phyloP scores from a whole-genome alignment of 2,329 filamentous ascomycete genomes.

The Pseudonectria foliicola region DNA sequence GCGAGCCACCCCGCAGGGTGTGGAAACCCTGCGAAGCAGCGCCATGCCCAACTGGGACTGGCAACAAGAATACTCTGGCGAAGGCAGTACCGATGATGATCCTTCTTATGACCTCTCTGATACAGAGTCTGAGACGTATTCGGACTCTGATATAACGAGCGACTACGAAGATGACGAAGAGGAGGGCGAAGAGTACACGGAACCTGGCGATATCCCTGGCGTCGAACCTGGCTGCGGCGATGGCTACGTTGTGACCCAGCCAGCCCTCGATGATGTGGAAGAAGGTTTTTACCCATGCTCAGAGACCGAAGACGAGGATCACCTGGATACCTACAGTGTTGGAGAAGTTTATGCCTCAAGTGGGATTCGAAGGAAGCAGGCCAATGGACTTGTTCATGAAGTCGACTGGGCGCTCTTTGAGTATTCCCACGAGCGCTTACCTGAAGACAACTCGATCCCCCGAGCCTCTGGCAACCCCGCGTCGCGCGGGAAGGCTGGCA shows the following conservation, averaged over 20 bases:
- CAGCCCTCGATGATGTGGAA: slow-evolving; percentile 79
- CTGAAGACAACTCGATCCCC: slow-evolving; percentile 65
- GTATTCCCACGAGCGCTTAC: slow-evolving; percentile 63
- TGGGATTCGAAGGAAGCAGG: slow-evolving; percentile 70
- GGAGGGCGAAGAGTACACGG: slow-evolving; percentile 45
- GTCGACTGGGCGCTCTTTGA: slow-evolving; percentile 93
- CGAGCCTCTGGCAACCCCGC: slow-evolving; percentile 10
- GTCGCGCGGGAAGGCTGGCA: slow-evolving; percentile 4
- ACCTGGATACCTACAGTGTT: slow-evolving; percentile 72
- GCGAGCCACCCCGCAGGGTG: slow-evolving; percentile 28
- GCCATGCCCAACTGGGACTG: slow-evolving; percentile 33
- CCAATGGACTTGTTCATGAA: slow-evolving; percentile 71
- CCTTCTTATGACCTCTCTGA: slow-evolving; percentile 57
- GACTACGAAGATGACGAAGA: slow-evolving; percentile 43
- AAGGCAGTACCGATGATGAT: slow-evolving; percentile 44
- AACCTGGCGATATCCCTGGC: slow-evolving; percentile 71
- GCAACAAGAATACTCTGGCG: slow-evolving; percentile 34
- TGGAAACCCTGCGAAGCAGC: slow-evolving; percentile 30
- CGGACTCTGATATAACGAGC: slow-evolving; percentile 46
- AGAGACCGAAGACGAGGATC: slow-evolving; percentile 68
- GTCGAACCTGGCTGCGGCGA: slow-evolving; percentile 68
- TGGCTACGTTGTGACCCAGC: slow-evolving; percentile 79
- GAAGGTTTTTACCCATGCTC: slow-evolving; percentile 73
- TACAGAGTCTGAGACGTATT: slow-evolving; percentile 48
- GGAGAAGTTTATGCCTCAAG: slow-evolving; percentile 86